These are phyloP conservation scores for Helenozyma rhizophorensis DNA, from an alignment of 805 yeast genomes.

Conservation along the genomic window DNA sequence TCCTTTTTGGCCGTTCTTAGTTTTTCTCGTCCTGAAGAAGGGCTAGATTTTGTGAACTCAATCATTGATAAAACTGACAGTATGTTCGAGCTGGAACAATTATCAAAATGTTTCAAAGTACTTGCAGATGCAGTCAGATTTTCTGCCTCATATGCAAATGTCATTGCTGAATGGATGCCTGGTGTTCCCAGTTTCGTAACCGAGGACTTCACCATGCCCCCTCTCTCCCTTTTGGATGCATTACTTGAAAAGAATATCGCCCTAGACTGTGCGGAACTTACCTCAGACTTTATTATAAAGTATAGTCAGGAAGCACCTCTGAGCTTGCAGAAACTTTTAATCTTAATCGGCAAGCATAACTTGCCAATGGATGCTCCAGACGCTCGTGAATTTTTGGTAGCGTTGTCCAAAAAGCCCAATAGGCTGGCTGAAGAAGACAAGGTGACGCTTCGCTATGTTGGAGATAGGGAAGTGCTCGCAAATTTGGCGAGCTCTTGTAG, in stretches of 20 bases:
- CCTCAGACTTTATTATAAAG: slow-evolving; percentile 32
- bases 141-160: not conserved
- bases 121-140: slow-evolving; percentile 2
- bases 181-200: slow-evolving; percentile 23
- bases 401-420: slow-evolving; percentile 21
- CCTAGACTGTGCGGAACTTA: slow-evolving; percentile 3
- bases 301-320: slow-evolving; percentile 17
- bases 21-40: not conserved
- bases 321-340: not conserved
- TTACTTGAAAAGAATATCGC: slow-evolving; percentile 5
- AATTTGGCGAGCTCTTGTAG: slow-evolving; percentile 13
- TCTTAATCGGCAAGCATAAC: not conserved
- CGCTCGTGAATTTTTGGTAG: slow-evolving; percentile 27
- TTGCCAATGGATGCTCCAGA: slow-evolving; percentile 9
- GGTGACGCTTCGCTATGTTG: slow-evolving; percentile 16
- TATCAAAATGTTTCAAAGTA: slow-evolving; percentile 1
- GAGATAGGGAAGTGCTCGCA: slow-evolving; percentile 14
- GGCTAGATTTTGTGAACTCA: slow-evolving; percentile 2
- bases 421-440: slow-evolving; percentile 19
- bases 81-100: slow-evolving; percentile 3
- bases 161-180: slow-evolving; percentile 8
- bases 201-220: slow-evolving; percentile 21
- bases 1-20: not conserved
- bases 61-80: slow-evolving; percentile 7
- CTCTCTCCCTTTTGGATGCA: slow-evolving; percentile 13